Conservation (phyloP, 805 yeast species). For the Cyberlindnera galapagoensis region DNA sequence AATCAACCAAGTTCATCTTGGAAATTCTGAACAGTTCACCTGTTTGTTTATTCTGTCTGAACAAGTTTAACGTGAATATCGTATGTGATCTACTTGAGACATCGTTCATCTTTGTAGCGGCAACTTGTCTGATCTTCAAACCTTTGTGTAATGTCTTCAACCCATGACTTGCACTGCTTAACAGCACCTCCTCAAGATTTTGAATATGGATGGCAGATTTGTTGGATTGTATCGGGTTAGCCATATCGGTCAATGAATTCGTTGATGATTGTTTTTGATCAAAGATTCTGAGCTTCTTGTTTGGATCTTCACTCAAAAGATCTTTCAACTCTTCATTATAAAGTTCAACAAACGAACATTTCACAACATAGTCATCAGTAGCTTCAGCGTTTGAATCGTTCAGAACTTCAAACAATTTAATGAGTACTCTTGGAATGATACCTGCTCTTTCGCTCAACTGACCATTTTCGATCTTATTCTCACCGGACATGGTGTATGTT, state of each 20-base stretch:
- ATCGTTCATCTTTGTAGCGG: constrained; percentile 69
- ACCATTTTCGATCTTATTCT: constrained; percentile 29
- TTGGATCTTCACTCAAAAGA: constrained; percentile 39
- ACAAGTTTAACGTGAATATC: constrained; percentile 58
- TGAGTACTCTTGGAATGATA: constrained; percentile 56
- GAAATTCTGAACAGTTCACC: constrained; percentile 47
- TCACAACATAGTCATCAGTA: constrained; percentile 53
- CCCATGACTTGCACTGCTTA: constrained; percentile 51
- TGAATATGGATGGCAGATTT: constrained; percentile 44
- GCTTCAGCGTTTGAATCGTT: constrained; percentile 21
- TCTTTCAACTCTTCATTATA: constrained; percentile 85
- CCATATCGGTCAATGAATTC: constrained; percentile 1
- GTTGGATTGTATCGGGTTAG: too few species aligned
- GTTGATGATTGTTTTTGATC: constrained; percentile 29
- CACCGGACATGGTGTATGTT: constrained; percentile 77
- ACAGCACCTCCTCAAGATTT: constrained; percentile 55
- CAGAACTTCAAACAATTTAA: constrained; percentile 49
- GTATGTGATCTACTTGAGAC: constrained; percentile 73
- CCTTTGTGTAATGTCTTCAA: constrained; percentile 51
- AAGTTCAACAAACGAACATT: constrained; percentile 75
- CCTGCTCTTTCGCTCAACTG: constrained; percentile 47
- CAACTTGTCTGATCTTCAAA: constrained; percentile 53
- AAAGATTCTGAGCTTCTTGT: constrained; percentile 46
- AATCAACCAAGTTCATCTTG: constrained; percentile 82
- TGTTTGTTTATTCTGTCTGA: constrained; percentile 37